A percentile compares a stretch with the other conserved stretches of the same genome.
These are phyloP conservation scores for Diaporthe ilicicola DNA, from an alignment of 2,329 filamentous ascomycete species.

Conservation along the genomic window DNA sequence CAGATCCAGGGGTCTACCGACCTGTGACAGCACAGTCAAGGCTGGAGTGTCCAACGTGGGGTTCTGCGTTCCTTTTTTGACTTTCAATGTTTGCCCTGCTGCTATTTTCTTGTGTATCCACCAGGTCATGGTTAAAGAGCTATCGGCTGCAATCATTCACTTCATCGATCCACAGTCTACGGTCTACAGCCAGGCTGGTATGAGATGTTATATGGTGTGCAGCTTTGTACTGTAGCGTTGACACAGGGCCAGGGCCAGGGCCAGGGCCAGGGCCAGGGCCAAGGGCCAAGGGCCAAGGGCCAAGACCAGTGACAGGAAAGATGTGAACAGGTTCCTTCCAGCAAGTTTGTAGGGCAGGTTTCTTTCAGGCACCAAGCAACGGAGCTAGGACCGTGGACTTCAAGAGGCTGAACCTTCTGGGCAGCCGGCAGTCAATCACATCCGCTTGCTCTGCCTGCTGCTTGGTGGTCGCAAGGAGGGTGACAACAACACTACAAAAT, in stretches of 20 bases:
- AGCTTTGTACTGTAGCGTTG: too few species aligned
- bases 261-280: too few species aligned
- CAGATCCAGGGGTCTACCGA: conserved; percentile 10
- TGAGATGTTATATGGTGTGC: too few species aligned
- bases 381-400: background rate
- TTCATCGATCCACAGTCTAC: too few species aligned
- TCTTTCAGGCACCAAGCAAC: background rate
- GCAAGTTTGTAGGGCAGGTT: background rate
- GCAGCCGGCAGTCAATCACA: background rate
- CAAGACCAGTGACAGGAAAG: too few species aligned
- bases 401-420: conserved; percentile 21
- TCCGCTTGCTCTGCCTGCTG: too few species aligned
- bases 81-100: background rate
- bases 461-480: background rate
- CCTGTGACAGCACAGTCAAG: conserved; percentile 9
- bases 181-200: too few species aligned
- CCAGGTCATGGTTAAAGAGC: too few species aligned
- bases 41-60: conserved; percentile 9
- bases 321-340: too few species aligned
- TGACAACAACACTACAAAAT: background rate
- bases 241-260: too few species aligned
- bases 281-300: too few species aligned
- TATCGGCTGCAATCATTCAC: too few species aligned
- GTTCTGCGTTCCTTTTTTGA: background rate
- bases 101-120: background rate